These are phyloP conservation scores for Pelargonium myrrhifolium DNA, from an alignment of 441 rosid genomes.

Conservation along the genomic window DNA sequence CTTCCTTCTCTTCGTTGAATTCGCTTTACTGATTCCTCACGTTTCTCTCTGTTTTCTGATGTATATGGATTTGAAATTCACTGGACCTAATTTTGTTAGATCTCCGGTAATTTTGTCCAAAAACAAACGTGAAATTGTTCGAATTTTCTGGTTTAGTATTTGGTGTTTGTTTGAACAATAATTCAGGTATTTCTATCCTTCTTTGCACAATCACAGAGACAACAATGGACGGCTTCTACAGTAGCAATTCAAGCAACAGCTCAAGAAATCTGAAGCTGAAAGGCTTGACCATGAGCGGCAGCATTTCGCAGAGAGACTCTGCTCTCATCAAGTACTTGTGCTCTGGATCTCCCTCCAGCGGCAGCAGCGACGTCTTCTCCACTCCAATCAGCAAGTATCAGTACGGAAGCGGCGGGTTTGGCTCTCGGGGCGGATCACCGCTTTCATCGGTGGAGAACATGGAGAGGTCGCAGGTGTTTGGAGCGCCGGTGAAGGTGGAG, in stretches of 20 bases:
- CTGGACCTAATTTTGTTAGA: not conserved
- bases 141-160: not conserved
- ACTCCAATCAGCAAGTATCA: not conserved
- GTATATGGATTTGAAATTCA: not conserved
- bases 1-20: not conserved
- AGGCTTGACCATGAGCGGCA: not conserved
- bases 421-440: conserved; percentile 7
- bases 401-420: not conserved
- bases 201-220: not conserved
- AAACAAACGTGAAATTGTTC: not conserved
- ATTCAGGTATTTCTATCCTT: too few species aligned
- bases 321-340: conserved; percentile 4
- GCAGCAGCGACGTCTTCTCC: not conserved
- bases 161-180: not conserved
- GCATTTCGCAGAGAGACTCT: not conserved
- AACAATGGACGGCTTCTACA: not conserved
- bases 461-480: conserved; percentile 1
- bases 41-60: not conserved
- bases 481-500: conserved; percentile 1
- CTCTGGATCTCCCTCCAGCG: not conserved
- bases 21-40: not conserved
- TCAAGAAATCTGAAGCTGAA: not conserved
- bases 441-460: conserved; percentile 1
- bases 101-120: not conserved
- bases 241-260: not conserved